Evolutionary conservation across 805 yeast species (phyloP).

Genomic region (Danielia reshetovae): DNA sequence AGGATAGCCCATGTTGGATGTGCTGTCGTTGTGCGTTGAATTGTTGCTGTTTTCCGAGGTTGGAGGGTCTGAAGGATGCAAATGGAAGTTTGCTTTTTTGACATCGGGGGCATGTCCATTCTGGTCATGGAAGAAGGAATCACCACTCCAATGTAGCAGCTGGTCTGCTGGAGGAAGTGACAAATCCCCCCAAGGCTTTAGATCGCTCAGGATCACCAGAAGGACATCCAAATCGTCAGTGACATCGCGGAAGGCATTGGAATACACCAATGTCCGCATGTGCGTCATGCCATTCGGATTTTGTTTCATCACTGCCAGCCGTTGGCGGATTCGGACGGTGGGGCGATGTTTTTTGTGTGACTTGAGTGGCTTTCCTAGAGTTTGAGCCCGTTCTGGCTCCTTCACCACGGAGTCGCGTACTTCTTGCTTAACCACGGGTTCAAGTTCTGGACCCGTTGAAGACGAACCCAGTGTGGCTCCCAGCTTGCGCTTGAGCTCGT

Average conservation of each 20-base stretch:
- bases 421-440: not conserved
- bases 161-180: not conserved
- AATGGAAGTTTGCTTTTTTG: no score
- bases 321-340: not conserved
- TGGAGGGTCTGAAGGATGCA: no score
- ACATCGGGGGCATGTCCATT: no score
- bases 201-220: constrained; percentile 4
- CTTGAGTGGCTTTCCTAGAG: no score
- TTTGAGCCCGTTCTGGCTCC: no score
- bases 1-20: not conserved
- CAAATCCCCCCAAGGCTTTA: constrained; percentile 8
- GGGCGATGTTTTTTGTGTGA: constrained; percentile 1
- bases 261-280: constrained; percentile 6
- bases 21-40: not conserved
- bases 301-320: not conserved
- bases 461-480: not conserved
- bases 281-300: not conserved
- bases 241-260: constrained; percentile 6
- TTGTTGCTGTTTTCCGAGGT: not conserved
- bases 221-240: constrained; percentile 5
- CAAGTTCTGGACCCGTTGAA: not conserved
- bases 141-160: not conserved
- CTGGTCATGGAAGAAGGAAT: not conserved
- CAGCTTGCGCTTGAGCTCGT: constrained; percentile 18
- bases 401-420: not conserved